These are phyloP conservation scores for Nitzschia palea DNA, from an alignment of 108 stramenopile genomes.

Conservation along the genomic window DNA sequence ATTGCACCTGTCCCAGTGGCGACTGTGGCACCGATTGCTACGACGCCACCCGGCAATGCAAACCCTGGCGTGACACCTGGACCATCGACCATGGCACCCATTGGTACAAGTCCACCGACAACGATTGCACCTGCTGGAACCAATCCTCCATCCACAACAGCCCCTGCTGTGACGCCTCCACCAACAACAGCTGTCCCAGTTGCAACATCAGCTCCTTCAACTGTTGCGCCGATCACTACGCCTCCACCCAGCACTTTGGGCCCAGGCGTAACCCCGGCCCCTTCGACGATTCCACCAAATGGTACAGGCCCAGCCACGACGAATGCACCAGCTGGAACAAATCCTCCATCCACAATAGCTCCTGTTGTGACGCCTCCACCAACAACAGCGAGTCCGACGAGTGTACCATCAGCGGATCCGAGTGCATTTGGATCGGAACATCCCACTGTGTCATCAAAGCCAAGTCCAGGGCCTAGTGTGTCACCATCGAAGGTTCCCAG, in stretches of 20 bases:
- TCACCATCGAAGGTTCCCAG: too few relatives aligned
- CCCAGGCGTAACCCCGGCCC: neutral
- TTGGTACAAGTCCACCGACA: neutral
- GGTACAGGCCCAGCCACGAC: neutral
- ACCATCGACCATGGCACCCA: neutral
- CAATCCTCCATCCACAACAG: neutral
- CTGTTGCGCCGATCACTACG: neutral
- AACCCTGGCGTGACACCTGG: neutral
- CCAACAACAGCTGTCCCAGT: neutral
- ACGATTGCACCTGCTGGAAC: neutral
- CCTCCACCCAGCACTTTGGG: neutral
- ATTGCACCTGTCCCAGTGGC: neutral
- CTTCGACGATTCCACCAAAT: neutral
- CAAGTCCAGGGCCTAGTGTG: neutral
- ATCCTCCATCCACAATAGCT: neutral
- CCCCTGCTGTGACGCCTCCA: neutral
- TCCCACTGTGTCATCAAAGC: neutral
- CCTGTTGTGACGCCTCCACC: neutral
- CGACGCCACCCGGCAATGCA: neutral
- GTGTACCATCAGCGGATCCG: neutral
- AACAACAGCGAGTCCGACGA: neutral
- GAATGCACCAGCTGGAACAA: neutral
- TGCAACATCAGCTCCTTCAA: neutral
- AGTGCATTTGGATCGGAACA: too few relatives aligned
- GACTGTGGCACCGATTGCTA: neutral